Evolutionary conservation across 2,329 filamentous ascomycete species (phyloP), one percentile per base, ranked within the genome.

Genomic region (Colletotrichum sp.): DNA sequence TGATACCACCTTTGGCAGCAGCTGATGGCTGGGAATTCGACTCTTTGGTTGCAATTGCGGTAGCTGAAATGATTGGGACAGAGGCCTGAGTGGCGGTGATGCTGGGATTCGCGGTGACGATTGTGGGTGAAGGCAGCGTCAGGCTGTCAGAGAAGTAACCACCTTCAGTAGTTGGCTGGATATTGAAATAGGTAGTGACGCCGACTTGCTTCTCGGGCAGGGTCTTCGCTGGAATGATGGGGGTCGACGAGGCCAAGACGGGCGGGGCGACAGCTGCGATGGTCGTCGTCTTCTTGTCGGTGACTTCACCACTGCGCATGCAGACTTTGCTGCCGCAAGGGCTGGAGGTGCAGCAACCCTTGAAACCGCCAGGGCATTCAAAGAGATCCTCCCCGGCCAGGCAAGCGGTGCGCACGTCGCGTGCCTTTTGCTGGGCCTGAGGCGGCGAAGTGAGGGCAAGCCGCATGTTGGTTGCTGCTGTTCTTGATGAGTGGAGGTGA

Each of bases 321-420:
- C 72, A 77, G 4, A 71, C 60, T 64, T 81, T 67, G 5, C 76
- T 19, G 13, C 59, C 71, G 78, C 89, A 91, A 19, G 88, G 85
- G 75, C 89, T 80, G 16, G 83, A 79, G 16, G 82, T 79, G 79
- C 89, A 91, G 78, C 90, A 91, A 22, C 87, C 88, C 4, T 67
- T 36, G 30, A 72, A 77, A 86, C 89, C 36, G 64, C 68, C 55
- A 16, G 64, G 74, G 77, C 88, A 90, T 28, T 75, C 66, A 77
- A 86, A 89, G 77, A 82, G 88, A 34, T 67, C 36, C 25, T 77
- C 78, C 73, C 81, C 83, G 9, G 72, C 5, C 8, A 80, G 75
- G 64, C 87, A 88, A 64, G 30, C 39, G 48, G 60, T 22, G n/a
- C 12, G n/a, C 44, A 52, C 44, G 44, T 52, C 44, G 44, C 22